A percentile compares a stretch with the other conserved stretches of the same genome.
Conservation (phyloP, 345 rosid genomes). For the Kandelia obovata region DNA sequence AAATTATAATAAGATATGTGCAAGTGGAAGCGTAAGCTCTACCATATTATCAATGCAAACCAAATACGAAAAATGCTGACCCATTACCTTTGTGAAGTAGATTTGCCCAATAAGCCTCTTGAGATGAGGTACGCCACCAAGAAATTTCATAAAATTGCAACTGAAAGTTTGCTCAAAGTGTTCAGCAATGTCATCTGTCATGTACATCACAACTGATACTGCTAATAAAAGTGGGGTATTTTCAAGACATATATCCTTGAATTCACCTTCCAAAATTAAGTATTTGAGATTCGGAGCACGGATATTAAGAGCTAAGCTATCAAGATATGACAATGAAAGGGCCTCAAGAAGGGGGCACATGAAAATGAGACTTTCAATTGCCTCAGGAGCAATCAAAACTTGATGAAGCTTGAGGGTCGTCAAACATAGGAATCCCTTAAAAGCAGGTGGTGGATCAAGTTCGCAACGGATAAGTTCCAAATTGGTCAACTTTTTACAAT, state of each 20-base stretch:
- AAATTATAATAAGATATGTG: not conserved
- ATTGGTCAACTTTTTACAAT: constrained; percentile 50
- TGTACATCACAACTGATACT: constrained; percentile 77
- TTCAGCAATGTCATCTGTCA: constrained; percentile 75
- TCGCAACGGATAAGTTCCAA: constrained; percentile 81
- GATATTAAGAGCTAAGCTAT: constrained; percentile 62
- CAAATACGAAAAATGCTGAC: too few relatives aligned
- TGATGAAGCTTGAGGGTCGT: constrained; percentile 72
- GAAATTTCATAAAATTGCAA: constrained; percentile 75
- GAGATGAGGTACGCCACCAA: constrained; percentile 74
- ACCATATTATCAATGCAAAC: too few relatives aligned
- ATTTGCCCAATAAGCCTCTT: constrained; percentile 73
- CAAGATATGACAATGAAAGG: constrained; percentile 70
- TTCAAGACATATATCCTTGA: constrained; percentile 69
- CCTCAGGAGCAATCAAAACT: constrained; percentile 69
- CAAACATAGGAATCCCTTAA: constrained; percentile 67
- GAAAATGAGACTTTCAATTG: constrained; percentile 66
- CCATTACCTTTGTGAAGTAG: constrained; percentile 81
- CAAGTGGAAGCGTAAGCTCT: not conserved
- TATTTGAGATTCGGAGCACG: constrained; percentile 75
- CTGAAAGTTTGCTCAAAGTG: constrained; percentile 72
- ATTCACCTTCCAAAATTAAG: constrained; percentile 84
- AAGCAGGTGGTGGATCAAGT: constrained; percentile 60
- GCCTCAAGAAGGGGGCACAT: constrained; percentile 79
- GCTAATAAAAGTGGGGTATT: constrained; percentile 64